Conservation (phyloP, 306 rosid species). For the Abrus pulchellus region DNA sequence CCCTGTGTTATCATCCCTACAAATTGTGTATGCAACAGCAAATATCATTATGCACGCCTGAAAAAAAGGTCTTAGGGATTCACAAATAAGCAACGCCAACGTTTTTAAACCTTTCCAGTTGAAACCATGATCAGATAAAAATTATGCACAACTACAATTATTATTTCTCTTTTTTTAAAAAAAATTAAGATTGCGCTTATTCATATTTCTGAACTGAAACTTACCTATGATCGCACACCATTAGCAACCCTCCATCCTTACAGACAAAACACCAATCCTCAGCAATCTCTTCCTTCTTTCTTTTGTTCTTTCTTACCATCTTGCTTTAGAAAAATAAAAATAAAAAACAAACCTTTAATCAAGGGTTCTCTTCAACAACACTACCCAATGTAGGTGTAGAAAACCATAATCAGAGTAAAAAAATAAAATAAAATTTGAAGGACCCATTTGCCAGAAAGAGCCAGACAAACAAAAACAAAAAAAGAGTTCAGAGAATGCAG, state of each 20-base stretch:
- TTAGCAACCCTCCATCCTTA: constrained; percentile 71
- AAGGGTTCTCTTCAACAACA: background rate
- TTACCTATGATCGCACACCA: constrained; percentile 66
- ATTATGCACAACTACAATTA: background rate
- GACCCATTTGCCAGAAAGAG: constrained; percentile 15
- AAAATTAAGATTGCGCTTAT: background rate
- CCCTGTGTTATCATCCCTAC: background rate
- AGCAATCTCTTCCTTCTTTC: constrained; percentile 59
- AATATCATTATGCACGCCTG: background rate
- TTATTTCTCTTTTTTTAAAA: background rate
- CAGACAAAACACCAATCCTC: constrained; percentile 71
- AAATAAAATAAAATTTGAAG: background rate
- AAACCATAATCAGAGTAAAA: constrained; percentile 15
- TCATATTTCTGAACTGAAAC: background rate
- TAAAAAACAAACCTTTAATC: background rate
- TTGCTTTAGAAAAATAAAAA: background rate
- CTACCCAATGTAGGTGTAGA: constrained; percentile 33
- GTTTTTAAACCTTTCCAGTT: background rate
- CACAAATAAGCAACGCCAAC: background rate
- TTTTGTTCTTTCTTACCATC: constrained; percentile 54
- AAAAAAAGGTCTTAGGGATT: background rate
- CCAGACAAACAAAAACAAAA: background rate
- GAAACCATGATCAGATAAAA: background rate
- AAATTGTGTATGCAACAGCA: constrained; percentile 14
- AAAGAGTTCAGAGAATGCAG: background rate